phyloP scores from a whole-genome alignment of 106 monocot species.

The Amphibolis antarctica region DNA sequence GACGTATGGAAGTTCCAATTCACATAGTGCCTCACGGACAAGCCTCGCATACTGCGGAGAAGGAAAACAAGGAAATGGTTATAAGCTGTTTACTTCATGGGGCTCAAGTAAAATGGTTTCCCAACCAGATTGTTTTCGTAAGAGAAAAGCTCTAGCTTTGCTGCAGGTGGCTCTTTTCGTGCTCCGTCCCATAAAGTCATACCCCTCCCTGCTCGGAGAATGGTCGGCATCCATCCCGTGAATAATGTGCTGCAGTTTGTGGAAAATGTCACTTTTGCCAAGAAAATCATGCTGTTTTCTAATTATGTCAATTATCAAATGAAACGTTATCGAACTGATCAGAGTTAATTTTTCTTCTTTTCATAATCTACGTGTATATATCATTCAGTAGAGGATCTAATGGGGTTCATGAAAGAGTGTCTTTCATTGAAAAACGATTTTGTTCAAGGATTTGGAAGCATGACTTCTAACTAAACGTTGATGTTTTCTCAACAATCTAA shows the following conservation, averaged over 20 bases:
- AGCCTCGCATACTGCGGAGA: slow-evolving; percentile 57
- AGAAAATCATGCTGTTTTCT: too few species aligned
- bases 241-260: slow-evolving; percentile 50
- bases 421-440: too few species aligned
- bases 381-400: too few species aligned
- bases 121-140: slow-evolving; percentile 72
- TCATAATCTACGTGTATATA: too few species aligned
- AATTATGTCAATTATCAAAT: too few species aligned
- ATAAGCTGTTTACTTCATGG: background rate
- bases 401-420: too few species aligned
- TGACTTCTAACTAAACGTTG: too few species aligned
- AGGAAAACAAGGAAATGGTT: background rate
- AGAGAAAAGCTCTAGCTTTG: slow-evolving; percentile 70
- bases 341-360: too few species aligned
- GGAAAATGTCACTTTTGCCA: too few species aligned
- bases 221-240: slow-evolving; percentile 88
- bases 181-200: slow-evolving; percentile 75
- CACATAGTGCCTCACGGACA: slow-evolving; percentile 86
- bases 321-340: too few species aligned
- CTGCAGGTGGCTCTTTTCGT: slow-evolving; percentile 32
- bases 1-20: slow-evolving; percentile 80
- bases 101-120: background rate
- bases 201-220: slow-evolving; percentile 82
- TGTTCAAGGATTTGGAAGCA: too few species aligned
- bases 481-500: too few species aligned